Evolutionary conservation across 805 yeast genomes (phyloP), one percentile per base, ranked within the genome.

Genomic region (Kuraishia piskuri): DNA sequence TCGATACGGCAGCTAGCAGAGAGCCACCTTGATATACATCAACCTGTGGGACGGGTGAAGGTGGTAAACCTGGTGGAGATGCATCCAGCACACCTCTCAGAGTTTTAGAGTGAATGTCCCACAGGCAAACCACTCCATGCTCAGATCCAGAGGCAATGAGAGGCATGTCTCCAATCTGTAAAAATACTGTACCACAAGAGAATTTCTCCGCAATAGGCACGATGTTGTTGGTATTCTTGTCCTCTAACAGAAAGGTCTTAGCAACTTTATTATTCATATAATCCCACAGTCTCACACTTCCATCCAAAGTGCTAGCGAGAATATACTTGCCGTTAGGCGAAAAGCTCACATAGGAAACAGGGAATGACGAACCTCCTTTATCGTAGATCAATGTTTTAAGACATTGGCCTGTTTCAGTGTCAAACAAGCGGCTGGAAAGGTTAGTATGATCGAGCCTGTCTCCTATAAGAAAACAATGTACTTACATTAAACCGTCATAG

Each of bases 321-420:
- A 92, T 75, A 61, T 78, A 90, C 58, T 81, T 83, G 17, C 94
- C 90, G 66, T 91, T 92, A 4, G 91, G 91, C 0, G 94, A 79
- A 59, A 88, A 80, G 53, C 75, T 73, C 1, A 90, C 91, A 57
- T 78, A 76, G 22, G 88, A 79, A 4, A 92, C 85, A 0, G 98
- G 97, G 61, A 81, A 85, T 17, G 87, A 80, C 1, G 88, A 84
- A 50, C 79, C 79, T 58, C 84, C 82, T 55, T 87, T 79, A 61
- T 88, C 92, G 62, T 84, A 88, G 37, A 91, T 89, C 58, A 92
- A 68, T 0, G 98, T 94, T 63, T 91, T 88, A 59, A 92, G 72
- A 71, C 98, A 92, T 59, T 90, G 96, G 3, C 97, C 97, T 0
- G 95, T 78, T 50, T 80, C 85, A 20, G 90, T 79, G 65, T 91